A percentile compares a stretch with the other conserved stretches of the same genome.
Conservation (phyloP, 2,329 filamentous ascomycete genomes). For the Fusarium floridanum region DNA sequence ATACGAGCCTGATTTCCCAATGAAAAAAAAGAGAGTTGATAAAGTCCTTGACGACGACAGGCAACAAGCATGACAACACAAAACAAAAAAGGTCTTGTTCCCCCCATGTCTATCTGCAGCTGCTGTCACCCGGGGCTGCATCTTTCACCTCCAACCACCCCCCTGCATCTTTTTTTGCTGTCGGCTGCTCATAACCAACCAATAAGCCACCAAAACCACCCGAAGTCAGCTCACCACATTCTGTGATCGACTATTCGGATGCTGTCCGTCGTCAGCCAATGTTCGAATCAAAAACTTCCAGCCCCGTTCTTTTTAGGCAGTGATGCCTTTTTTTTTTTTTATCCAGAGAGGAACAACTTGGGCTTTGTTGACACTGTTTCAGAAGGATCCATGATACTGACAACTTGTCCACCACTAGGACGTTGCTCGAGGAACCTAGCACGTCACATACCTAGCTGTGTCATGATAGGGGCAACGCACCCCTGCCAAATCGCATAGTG, state of each 20-base stretch:
- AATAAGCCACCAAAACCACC: conserved; percentile 31
- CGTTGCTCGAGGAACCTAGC: conserved; percentile 40
- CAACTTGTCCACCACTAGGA: not conserved
- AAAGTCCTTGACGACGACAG: not conserved
- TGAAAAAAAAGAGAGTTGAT: not conserved
- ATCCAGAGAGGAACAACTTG: not conserved
- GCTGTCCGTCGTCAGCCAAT: conserved; percentile 12
- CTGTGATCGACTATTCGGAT: conserved; percentile 3
- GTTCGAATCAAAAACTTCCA: not conserved
- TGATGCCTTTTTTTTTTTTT: not conserved
- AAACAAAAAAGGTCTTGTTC: not conserved
- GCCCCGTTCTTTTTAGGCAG: conserved; percentile 5
- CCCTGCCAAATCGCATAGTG: not conserved
- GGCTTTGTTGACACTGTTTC: conserved; percentile 12
- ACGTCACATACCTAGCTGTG: conserved; percentile 28
- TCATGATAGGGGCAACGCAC: not conserved
- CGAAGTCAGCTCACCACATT: conserved; percentile 36
- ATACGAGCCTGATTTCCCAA: not conserved
- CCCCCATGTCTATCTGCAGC: conserved; percentile 15
- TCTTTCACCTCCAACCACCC: conserved; percentile 8
- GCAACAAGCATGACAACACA: not conserved
- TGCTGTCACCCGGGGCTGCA: conserved; percentile 4
- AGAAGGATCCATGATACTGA: not conserved
- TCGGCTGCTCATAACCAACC: conserved; percentile 34
- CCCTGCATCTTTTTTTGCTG: conserved; percentile 23